Conservation (phyloP, 225 moss, liverwort and hornwort genomes). For the Polytrichum commune region DNA sequence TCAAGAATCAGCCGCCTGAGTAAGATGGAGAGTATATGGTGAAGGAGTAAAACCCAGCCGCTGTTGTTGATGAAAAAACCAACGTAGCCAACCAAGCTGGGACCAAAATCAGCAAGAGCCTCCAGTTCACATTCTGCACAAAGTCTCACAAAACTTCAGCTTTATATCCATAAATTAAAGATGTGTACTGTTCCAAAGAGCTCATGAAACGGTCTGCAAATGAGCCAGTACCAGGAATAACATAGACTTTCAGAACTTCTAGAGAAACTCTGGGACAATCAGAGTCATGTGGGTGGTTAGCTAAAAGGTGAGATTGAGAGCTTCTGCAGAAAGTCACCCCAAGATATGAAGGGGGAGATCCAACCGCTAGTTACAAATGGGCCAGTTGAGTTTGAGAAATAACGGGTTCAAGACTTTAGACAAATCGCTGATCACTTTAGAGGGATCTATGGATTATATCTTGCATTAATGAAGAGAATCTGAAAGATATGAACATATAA, state of each 20-base stretch:
- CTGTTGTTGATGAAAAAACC: constrained; percentile 15
- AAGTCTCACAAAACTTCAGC: background rate
- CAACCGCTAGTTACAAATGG: too few relatives aligned
- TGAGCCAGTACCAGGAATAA: background rate
- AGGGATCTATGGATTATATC: too few relatives aligned
- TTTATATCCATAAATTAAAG: too few relatives aligned
- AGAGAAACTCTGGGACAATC: background rate
- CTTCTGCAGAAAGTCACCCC: too few relatives aligned
- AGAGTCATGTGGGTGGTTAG: background rate
- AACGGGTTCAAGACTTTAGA: too few relatives aligned
- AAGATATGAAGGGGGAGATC: too few relatives aligned
- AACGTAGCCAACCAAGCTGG: constrained; percentile 17
- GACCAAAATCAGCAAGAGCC: constrained; percentile 9
- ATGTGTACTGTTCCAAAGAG: too few relatives aligned
- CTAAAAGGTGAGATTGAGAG: background rate
- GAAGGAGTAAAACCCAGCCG: constrained; percentile 23
- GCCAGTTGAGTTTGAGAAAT: too few relatives aligned
- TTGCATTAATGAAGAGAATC: too few relatives aligned
- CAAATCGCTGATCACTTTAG: too few relatives aligned
- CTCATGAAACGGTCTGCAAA: background rate
- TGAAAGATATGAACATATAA: too few relatives aligned
- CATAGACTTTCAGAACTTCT: background rate
- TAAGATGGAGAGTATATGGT: constrained; percentile 32
- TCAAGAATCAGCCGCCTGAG: background rate
- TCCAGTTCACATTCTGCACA: constrained; percentile 28